Base-by-base conservation (phyloP, 129 eudicot species). In the Flaveria brownii region DNA sequence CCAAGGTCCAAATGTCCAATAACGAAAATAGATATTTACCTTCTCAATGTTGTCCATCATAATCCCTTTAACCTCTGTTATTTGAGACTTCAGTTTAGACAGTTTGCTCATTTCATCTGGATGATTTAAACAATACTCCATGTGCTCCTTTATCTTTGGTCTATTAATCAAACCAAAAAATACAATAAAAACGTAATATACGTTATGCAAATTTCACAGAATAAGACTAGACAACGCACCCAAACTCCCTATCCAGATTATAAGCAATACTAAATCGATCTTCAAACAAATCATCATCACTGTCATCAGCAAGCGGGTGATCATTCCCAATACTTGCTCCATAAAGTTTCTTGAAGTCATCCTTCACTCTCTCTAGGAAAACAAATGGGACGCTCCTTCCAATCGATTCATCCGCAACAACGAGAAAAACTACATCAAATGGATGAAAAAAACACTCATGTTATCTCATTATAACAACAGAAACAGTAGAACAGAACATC, bases 11-110 rank as follows among this genome's bases (percentile, higher is more conserved):
- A 30, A 67, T 1, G 36, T 30, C 36, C 36, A 30, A 30, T 30
- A 45, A 23, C 2, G 22, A 46, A 39, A 39, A 28, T 4, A 12
- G 30, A n/a, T 25, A 64, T 49, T 33, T 81, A 91, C 99, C 99
- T 91, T 94, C 81, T 94, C 99, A 86, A 94, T 91, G 81, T 94
- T 94, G 86, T 94, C 99, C 97, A 94, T 94, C 99, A 94, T 94
- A 71, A 94, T 86, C 51, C 99, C 99, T 82, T 94, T 94, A 64
- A 94, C 99, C 86, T 91, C 99, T 61, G 99, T 88, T 46, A 94
- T 87, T 66, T 94, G 99, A 83, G 96, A 89, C 87, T 89, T 94
- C 85, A 94, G 81, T 81, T 94, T 94, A 59, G 97, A 85, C 63
- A 94, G 90, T 90, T 91, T 94, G 52, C 92, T 94, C 87, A 94